Percentiles rank a stretch among this genome's conserved stretches.
Evolutionary conservation across 108 stramenopile genomes (phyloP).

Genomic region (Nitzschia sp.): DNA sequence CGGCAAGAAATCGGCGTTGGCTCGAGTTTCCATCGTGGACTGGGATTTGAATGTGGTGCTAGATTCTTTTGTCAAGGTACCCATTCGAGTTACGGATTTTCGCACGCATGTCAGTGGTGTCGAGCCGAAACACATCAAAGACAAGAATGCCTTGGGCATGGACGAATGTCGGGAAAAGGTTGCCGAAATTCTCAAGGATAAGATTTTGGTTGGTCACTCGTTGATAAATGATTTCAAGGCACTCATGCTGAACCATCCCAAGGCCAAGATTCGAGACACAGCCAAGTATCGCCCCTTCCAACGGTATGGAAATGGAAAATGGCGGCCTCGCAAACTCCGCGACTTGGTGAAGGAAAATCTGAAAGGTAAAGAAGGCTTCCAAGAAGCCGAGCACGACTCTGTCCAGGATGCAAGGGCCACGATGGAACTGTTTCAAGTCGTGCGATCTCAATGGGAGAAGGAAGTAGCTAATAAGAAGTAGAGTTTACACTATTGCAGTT

Average conservation of each 20-base stretch:
- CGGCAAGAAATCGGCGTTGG: conserved; percentile 83
- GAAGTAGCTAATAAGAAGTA: conserved; percentile 28
- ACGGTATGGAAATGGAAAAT: conserved; percentile 74
- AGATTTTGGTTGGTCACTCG: conserved; percentile 96
- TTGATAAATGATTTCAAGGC: conserved; percentile 94
- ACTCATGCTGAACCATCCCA: conserved; percentile 89
- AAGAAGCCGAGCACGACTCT: conserved; percentile 75
- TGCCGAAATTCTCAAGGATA: conserved; percentile 71
- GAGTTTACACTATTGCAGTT: neutral
- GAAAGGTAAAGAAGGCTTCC: conserved; percentile 55
- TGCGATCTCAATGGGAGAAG: conserved; percentile 78
- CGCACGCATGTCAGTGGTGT: conserved; percentile 90
- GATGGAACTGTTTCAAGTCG: conserved; percentile 84
- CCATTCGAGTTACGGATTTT: conserved; percentile 92
- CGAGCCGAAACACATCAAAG: conserved; percentile 71
- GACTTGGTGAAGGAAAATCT: conserved; percentile 88
- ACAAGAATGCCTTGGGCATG: conserved; percentile 68
- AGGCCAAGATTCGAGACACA: conserved; percentile 82
- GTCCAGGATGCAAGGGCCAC: conserved; percentile 83
- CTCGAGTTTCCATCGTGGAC: conserved; percentile 85
- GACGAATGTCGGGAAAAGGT: conserved; percentile 74
- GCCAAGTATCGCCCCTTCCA: conserved; percentile 89
- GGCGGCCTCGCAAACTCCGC: conserved; percentile 86
- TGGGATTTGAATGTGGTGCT: conserved; percentile 74
- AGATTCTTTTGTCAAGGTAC: conserved; percentile 87